Base-by-base conservation (phyloP, 148 eudicot genomes). In the Tetragonia tetragonoides region DNA sequence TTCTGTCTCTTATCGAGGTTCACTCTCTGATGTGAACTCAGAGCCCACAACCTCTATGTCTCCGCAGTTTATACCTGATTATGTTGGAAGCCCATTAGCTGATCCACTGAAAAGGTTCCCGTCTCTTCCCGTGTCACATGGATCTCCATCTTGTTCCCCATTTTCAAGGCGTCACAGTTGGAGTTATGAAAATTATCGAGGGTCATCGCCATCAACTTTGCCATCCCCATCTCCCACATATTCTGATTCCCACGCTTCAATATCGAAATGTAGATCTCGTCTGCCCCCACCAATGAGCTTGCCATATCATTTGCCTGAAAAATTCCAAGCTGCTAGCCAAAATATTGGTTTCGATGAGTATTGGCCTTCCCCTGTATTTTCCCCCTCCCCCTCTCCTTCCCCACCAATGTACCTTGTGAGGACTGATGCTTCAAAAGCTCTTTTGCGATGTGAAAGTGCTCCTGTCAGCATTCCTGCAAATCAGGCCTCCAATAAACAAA, bases 11-110 rank as follows among this genome's bases (percentile, higher is more conserved):
- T 94, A 94, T 78, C 81, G 81, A 56, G 73, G 88, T 51, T 77
- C 90, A 16, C 57, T 86, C 14, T 80, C 76, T 3, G 93, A 92
- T 61, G 77, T 89, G 60, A 79, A 74, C 81, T 88, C 89, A 18
- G 97, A 94, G 47, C 85, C 92, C 59, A 89, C 95, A 24, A 86
- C 92, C 12, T 92, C 95, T 21, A 85, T 87, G 79, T 89, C 93
- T 51, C 97, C 95, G 1, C 92, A 89, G 60, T 87, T 94, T 81
- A 92, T 94, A 79, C 81, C 91, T 64, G 92, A 92, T 84, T 94
- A 94, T 90, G 97, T 94, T 57, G 95, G 97, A 34, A 94, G 98
- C 78, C 95, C 97, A 28, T 62, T 90, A 81, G 93, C 95, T 12
- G 95, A 92, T 71, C 93, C 90, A 38, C 77, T 92, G 12, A 94